A percentile compares a stretch with the other conserved stretches of the same genome.
Evolutionary conservation across 2,329 filamentous ascomycete genomes (phyloP).

Genomic region (Penicillium glabrum): DNA sequence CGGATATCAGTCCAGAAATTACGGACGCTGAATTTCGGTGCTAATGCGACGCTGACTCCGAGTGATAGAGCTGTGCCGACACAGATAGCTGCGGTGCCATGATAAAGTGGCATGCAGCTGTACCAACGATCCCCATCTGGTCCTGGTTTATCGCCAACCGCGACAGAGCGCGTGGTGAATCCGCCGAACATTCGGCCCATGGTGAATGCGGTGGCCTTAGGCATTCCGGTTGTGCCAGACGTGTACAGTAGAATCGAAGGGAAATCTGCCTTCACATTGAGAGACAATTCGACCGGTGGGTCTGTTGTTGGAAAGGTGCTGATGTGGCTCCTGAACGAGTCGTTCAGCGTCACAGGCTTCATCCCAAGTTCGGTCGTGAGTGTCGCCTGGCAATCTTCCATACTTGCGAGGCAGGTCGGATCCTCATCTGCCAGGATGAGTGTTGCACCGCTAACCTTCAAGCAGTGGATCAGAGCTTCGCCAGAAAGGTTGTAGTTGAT

Average conservation of each 20-base stretch:
- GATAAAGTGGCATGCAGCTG: slow-evolving; percentile 75
- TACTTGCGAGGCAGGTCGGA: slow-evolving; percentile 53
- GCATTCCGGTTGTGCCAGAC: slow-evolving; percentile 72
- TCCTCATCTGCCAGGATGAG: slow-evolving; percentile 62
- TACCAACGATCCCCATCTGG: slow-evolving; percentile 63
- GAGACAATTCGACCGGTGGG: slow-evolving; percentile 58
- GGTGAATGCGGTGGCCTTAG: slow-evolving; percentile 68
- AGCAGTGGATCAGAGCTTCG: slow-evolving; percentile 64
- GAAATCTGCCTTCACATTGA: slow-evolving; percentile 51
- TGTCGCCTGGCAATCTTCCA: slow-evolving; percentile 52
- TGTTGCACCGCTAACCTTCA: slow-evolving; percentile 57
- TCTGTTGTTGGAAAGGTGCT: slow-evolving; percentile 49
- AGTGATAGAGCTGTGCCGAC: slow-evolving; percentile 56
- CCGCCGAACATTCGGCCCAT: slow-evolving; percentile 48
- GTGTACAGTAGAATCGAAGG: slow-evolving; percentile 71
- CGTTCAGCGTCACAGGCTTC: slow-evolving; percentile 55
- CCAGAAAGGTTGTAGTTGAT: slow-evolving; percentile 70
- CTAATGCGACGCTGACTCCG: slow-evolving; percentile 46
- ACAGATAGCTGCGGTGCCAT: slow-evolving; percentile 68
- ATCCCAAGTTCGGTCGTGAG: slow-evolving; percentile 60
- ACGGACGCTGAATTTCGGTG: slow-evolving; percentile 61
- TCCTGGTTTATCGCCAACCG: slow-evolving; percentile 28
- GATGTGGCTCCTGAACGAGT: slow-evolving; percentile 49
- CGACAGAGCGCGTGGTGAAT: slow-evolving; percentile 34
- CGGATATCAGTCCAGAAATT: slow-evolving; percentile 72